These are phyloP conservation scores for Flaveria robusta DNA, from an alignment of 129 eudicot species.

Conservation along the genomic window DNA sequence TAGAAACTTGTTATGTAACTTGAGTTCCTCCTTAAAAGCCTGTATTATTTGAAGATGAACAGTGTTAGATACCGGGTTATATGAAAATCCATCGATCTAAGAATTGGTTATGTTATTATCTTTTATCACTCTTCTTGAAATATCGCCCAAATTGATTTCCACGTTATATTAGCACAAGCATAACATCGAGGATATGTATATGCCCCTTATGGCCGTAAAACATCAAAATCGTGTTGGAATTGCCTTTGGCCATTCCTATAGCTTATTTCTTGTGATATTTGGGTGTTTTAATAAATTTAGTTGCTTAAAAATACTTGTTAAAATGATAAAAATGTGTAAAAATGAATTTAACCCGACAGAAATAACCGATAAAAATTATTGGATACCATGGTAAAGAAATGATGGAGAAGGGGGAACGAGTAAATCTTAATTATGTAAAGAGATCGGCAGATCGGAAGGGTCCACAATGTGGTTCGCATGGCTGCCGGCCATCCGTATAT, in stretches of 20 bases:
- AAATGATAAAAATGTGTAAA: not conserved
- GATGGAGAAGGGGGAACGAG: not conserved
- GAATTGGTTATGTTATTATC: too few species aligned
- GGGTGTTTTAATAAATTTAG: not conserved
- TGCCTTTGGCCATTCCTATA: not conserved
- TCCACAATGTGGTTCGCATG: constrained; percentile 38
- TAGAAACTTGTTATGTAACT: too few species aligned
- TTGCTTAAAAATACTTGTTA: too few species aligned
- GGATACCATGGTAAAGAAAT: constrained; percentile 13
- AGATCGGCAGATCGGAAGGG: constrained; percentile 23
- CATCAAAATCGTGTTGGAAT: not conserved
- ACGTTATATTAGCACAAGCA: not conserved
- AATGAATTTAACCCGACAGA: not conserved
- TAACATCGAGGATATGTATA: not conserved
- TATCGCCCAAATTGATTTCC: not conserved
- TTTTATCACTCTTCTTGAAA: not conserved
- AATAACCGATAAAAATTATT: not conserved
- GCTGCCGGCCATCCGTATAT: constrained; percentile 35
- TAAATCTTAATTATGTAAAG: constrained; percentile 3
- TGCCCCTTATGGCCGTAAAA: not conserved
- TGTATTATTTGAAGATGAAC: too few species aligned
- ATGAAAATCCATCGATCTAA: too few species aligned
- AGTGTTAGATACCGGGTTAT: too few species aligned
- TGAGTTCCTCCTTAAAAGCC: too few species aligned
- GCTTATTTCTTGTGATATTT: not conserved